Evolutionary conservation across 1,284 basidiomycete genomes (phyloP).

Genomic region (Bjerkandera adusta): DNA sequence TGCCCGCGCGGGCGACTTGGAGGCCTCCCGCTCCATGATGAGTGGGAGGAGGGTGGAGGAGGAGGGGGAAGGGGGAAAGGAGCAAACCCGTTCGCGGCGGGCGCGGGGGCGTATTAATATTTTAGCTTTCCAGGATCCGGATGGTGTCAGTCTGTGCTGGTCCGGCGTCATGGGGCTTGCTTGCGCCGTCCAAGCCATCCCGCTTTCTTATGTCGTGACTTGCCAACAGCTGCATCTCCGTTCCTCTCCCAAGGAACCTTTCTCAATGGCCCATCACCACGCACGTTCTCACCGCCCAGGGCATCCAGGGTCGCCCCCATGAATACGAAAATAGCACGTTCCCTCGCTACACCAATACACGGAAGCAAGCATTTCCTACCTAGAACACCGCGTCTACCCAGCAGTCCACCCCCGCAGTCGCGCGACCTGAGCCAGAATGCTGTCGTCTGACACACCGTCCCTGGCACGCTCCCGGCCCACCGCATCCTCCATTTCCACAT

Average conservation of each 20-base stretch:
- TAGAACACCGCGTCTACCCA: no score
- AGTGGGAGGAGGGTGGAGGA: not conserved
- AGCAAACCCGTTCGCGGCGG: no score
- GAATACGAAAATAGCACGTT: no score
- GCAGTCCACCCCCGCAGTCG: conserved; percentile 53
- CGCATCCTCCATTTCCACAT: conserved; percentile 57
- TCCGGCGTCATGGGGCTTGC: conserved; percentile 20
- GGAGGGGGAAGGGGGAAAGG: conserved; percentile 2
- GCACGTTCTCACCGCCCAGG: not conserved
- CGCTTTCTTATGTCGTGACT: no score
- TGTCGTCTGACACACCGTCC: conserved; percentile 31
- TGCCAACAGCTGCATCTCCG: no score
- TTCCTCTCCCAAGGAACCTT: not conserved
- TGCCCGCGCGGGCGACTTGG: conserved; percentile 11
- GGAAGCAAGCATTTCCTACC: no score
- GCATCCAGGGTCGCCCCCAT: no score
- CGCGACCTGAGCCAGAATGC: conserved; percentile 41
- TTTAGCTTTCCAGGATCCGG: conserved; percentile 12
- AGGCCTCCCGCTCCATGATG: conserved; percentile 2
- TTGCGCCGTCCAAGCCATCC: no score
- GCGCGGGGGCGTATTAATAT: not conserved
- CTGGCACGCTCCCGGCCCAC: conserved; percentile 43
- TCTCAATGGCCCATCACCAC: not conserved
- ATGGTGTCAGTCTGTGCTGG: conserved; percentile 11
- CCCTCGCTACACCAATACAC: no score